Conservation (phyloP, 202 grass and related monocot genomes). For the Panicum hallii region DNA sequence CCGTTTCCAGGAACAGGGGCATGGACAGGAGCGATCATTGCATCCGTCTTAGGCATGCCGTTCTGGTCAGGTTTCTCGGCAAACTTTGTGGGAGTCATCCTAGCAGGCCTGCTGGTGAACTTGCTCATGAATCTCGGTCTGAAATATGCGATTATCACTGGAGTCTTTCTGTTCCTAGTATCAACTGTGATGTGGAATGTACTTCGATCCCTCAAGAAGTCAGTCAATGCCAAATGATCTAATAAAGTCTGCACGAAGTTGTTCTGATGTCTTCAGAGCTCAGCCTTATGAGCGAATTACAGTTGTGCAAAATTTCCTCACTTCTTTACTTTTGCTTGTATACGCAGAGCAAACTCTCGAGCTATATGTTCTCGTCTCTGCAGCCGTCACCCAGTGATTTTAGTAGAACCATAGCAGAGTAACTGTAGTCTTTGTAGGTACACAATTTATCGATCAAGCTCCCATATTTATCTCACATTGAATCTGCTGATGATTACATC, state of each 20-base stretch:
- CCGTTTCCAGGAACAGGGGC: conserved; percentile 90
- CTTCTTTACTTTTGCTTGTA: not conserved
- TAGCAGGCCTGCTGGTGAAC: conserved; percentile 84
- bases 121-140: conserved; percentile 88
- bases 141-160: conserved; percentile 72
- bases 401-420: not conserved
- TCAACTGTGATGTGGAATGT: conserved; percentile 86
- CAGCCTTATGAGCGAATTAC: not conserved
- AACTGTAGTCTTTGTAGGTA: not conserved
- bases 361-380: not conserved
- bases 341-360: not conserved
- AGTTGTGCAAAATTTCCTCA: conserved; percentile 6
- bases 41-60: conserved; percentile 80
- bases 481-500: not conserved
- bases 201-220: conserved; percentile 69
- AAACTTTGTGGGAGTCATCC: conserved; percentile 77
- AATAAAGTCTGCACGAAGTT: not conserved
- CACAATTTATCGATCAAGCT: not conserved
- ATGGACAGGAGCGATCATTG: conserved; percentile 86
- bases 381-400: not conserved
- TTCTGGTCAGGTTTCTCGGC: conserved; percentile 83
- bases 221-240: conserved; percentile 49
- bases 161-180: conserved; percentile 67
- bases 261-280: not conserved
- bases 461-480: not conserved